Conservation (phyloP, 345 rosid genomes). For the Pistacia atlantica region DNA sequence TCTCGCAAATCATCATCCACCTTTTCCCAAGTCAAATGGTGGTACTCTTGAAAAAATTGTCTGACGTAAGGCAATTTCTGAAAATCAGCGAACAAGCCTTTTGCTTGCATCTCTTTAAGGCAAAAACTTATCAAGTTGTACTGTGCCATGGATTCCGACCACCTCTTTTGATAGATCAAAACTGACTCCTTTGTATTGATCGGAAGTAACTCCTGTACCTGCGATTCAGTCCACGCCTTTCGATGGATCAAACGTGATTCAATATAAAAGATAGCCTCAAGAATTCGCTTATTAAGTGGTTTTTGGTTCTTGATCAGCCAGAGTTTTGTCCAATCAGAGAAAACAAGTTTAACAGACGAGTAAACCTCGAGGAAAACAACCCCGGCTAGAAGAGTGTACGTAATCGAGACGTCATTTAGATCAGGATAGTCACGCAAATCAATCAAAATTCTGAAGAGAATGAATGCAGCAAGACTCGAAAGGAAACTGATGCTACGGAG, state of each 20-base stretch:
- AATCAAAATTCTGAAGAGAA: not conserved
- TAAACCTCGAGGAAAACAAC: constrained; percentile 3
- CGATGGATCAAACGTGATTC: not conserved
- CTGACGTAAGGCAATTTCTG: not conserved
- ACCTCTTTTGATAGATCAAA: not conserved
- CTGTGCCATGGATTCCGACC: not conserved
- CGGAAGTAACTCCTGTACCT: too few species aligned
- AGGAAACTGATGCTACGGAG: constrained; percentile 3
- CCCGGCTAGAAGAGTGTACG: not conserved
- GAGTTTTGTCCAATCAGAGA: constrained; percentile 4
- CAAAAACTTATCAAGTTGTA: not conserved
- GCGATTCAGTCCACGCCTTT: not conserved
- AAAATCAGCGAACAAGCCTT: not conserved
- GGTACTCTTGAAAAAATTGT: not conserved
- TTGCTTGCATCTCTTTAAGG: not conserved
- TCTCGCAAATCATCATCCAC: not conserved
- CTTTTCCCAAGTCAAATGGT: too few species aligned
- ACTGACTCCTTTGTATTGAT: not conserved
- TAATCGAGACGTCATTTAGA: not conserved
- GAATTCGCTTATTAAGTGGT: not conserved
- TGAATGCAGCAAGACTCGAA: not conserved
- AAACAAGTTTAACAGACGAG: not conserved
- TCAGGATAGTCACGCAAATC: not conserved
- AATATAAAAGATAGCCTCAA: not conserved
- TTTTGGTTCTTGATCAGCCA: not conserved